Conservation (phyloP, 306 rosid species). For the Corylus heterophylla region DNA sequence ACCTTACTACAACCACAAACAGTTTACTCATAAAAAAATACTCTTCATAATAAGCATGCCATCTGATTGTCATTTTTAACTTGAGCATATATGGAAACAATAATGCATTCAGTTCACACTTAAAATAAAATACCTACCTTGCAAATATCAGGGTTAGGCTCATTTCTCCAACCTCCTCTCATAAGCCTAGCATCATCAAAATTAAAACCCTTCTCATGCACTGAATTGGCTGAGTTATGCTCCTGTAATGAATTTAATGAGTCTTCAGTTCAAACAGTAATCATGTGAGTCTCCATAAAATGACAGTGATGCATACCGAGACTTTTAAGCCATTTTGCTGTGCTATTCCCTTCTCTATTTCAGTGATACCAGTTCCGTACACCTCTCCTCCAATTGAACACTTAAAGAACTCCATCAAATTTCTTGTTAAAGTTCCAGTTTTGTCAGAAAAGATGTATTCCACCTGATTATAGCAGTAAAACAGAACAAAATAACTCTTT, state of each 20-base stretch:
- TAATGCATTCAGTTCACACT: conserved; percentile 1
- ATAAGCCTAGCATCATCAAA: conserved; percentile 83
- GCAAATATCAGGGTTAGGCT: conserved; percentile 88
- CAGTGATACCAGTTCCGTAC: conserved; percentile 91
- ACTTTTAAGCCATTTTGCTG: conserved; percentile 68
- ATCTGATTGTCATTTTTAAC: background rate
- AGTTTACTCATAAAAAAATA: background rate
- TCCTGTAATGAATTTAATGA: conserved; percentile 47
- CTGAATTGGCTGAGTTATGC: conserved; percentile 46
- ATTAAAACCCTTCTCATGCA: conserved; percentile 86
- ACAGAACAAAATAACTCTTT: conserved; percentile 4
- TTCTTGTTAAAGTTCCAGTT: conserved; percentile 96
- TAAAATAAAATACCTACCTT: conserved; percentile 50
- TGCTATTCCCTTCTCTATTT: conserved; percentile 86
- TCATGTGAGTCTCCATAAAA: conserved; percentile 7
- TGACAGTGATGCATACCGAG: conserved; percentile 35
- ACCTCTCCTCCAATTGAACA: conserved; percentile 96
- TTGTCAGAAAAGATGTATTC: conserved; percentile 97
- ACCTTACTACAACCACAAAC: background rate
- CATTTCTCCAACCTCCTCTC: conserved; percentile 98
- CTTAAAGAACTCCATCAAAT: conserved; percentile 99
- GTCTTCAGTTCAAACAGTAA: background rate
- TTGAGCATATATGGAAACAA: conserved; percentile 16
- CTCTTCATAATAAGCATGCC: background rate
- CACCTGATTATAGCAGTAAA: conserved; percentile 58